Evolutionary conservation across 2,329 filamentous ascomycete species (phyloP), one percentile per base, ranked within the genome.

Genomic region (Aspergillus fischeri): DNA sequence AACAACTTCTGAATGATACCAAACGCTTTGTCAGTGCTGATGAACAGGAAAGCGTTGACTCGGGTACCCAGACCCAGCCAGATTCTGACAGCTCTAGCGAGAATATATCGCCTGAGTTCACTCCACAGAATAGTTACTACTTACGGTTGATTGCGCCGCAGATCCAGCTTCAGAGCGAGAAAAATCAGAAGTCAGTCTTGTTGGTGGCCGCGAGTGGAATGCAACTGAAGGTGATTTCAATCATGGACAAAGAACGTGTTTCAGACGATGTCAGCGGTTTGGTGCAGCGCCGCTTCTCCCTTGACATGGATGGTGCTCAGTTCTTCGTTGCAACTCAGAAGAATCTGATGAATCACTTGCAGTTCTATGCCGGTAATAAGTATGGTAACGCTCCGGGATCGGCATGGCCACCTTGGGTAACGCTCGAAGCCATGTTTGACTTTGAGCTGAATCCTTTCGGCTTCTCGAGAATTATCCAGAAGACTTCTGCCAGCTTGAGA

Each of bases 401-500:
- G 3, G 87, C 90, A 17, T 99, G 95, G 94, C 94, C 94, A 10
- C 94, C 94, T 0, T 99, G 94, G 94, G 91, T 97, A 49, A 94
- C 94, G 0, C 88, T 99, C 78, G 94, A 99, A 75, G 91, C 96
- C 66, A 97, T 99, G 88, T 97, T 96, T 68, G 92, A 97, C 73
- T 99, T 97, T 74, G 81, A 93, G 63, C 83, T 89, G 5, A 92
- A 96, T 72, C 93, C 94, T 0, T 96, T 96, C 68, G 94, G 95
- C n/a, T 99, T 99, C 80, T 93, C 93, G 72, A 87, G 94, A 59
- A 92, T 99, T 29, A 92, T 99, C 10, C 91, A 97, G 72, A 93
- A 95, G 73, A 99, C 94, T 1, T 99, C 93, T 4, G 94, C 93
- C 24, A 92, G 89, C 78, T 81, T 99, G 64, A 87, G 93, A 58